phyloP scores from a whole-genome alignment of 106 monocot species.

The Narthecium ossifragum region DNA sequence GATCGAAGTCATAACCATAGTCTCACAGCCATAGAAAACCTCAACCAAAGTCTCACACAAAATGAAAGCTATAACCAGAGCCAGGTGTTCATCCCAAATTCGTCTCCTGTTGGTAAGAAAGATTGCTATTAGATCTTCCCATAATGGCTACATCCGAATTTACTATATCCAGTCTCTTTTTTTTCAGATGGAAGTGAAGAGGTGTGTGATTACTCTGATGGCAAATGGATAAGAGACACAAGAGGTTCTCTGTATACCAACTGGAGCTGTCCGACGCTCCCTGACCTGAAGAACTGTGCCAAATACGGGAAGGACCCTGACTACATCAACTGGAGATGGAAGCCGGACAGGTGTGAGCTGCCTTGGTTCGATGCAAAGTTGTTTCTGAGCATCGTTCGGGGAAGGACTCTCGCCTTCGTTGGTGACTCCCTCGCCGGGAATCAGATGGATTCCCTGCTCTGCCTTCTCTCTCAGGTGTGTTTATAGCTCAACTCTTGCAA shows the following conservation, averaged over 20 bases:
- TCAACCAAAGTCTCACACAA: no score
- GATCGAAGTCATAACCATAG: no score
- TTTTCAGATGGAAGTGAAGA: not conserved
- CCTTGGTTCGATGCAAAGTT: not conserved
- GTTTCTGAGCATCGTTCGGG: not conserved
- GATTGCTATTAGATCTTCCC: not conserved
- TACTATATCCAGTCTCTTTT: not conserved
- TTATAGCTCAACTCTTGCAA: no score
- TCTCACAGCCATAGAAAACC: not conserved
- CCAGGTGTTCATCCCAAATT: not conserved
- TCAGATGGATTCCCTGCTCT: conserved; percentile 21
- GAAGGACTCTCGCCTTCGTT: not conserved
- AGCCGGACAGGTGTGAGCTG: conserved; percentile 1
- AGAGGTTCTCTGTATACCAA: not conserved
- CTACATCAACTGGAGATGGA: conserved; percentile 2
- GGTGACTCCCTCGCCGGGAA: not conserved
- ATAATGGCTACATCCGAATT: no score
- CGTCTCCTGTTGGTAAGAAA: not conserved
- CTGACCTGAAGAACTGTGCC: not conserved
- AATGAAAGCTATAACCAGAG: no score
- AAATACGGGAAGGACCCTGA: not conserved
- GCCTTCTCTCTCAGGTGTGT: conserved; percentile 33
- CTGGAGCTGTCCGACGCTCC: not conserved
- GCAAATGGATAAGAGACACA: conserved; percentile 2
- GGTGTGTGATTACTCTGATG: not conserved